Evolutionary conservation across 495 filamentous ascomycete species (phyloP).

Genomic region (Neurospora sp.): DNA sequence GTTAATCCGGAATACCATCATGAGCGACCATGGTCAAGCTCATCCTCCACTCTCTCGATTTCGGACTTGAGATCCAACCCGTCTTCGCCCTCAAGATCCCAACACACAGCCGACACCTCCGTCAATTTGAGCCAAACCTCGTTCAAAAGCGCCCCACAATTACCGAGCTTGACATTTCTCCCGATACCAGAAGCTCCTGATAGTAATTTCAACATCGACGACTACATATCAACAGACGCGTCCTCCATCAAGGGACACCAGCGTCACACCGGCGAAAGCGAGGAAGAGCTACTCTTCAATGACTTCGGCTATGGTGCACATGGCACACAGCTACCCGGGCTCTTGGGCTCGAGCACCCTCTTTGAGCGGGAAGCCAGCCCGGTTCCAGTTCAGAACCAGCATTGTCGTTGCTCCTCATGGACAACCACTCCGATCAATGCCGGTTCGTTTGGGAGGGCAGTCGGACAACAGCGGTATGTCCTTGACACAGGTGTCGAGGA

Average conservation of each 20-base stretch:
- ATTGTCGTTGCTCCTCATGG: background rate
- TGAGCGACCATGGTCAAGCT: constrained; percentile 28
- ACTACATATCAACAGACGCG: constrained; percentile 28
- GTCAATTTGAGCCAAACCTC: constrained; percentile 25
- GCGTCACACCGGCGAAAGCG: constrained; percentile 25
- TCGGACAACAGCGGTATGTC: constrained; percentile 6
- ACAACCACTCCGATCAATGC: background rate
- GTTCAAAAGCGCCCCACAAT: background rate
- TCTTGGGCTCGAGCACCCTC: constrained; percentile 14
- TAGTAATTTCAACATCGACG: constrained; percentile 27
- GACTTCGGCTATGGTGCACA: constrained; percentile 25
- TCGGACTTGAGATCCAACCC: constrained; percentile 30
- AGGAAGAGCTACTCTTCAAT: constrained; percentile 35
- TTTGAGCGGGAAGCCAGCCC: background rate
- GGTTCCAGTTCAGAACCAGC: background rate
- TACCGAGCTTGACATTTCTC: background rate
- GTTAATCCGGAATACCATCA: background rate
- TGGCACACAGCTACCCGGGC: constrained; percentile 27
- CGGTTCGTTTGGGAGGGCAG: constrained; percentile 8
- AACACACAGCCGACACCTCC: constrained; percentile 34
- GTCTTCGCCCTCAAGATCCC: constrained; percentile 28
- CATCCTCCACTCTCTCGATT: constrained; percentile 28
- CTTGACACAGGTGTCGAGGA: constrained; percentile 8
- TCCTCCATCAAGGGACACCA: constrained; percentile 22
- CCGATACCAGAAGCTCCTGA: background rate